These are phyloP conservation scores for Musa acuminata DNA, from an alignment of 176 grass and related monocot genomes.

Conservation along the genomic window DNA sequence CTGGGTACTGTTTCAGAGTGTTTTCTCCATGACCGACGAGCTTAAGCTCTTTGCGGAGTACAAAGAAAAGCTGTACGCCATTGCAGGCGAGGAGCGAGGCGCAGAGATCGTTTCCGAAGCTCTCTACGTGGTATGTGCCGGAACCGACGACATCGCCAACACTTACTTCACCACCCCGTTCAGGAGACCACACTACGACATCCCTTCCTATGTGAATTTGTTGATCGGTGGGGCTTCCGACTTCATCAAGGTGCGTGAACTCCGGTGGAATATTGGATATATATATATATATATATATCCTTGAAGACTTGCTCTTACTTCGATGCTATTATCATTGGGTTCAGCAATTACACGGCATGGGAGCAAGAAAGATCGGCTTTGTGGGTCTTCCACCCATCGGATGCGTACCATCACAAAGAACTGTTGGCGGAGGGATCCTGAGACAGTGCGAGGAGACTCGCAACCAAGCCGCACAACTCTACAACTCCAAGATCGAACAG, in stretches of 20 bases:
- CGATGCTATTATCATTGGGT: neutral
- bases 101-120: conserved; percentile 31
- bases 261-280: neutral
- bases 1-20: conserved; percentile 26
- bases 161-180: conserved; percentile 77
- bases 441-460: conserved; percentile 33
- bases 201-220: conserved; percentile 64
- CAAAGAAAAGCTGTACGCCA: conserved; percentile 29
- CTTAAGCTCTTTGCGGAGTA: conserved; percentile 63
- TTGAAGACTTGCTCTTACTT: neutral
- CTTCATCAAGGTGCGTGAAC: conserved; percentile 30
- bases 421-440: conserved; percentile 31
- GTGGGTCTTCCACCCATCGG: conserved; percentile 65
- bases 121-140: conserved; percentile 53
- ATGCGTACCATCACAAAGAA: conserved; percentile 67
- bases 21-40: conserved; percentile 51
- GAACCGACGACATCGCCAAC: conserved; percentile 68
- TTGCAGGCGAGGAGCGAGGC: conserved; percentile 44
- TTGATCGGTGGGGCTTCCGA: conserved; percentile 32
- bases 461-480: conserved; percentile 53
- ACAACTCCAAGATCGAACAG: conserved; percentile 36
- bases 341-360: conserved; percentile 24
- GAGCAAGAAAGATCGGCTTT: conserved; percentile 29
- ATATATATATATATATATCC: too few relatives aligned
- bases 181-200: conserved; percentile 41